Percentiles rank a stretch among this genome's conserved stretches.
phyloP scores from a whole-genome alignment of 768 basidiomycete genomes.

The Leccinellum albellum region DNA sequence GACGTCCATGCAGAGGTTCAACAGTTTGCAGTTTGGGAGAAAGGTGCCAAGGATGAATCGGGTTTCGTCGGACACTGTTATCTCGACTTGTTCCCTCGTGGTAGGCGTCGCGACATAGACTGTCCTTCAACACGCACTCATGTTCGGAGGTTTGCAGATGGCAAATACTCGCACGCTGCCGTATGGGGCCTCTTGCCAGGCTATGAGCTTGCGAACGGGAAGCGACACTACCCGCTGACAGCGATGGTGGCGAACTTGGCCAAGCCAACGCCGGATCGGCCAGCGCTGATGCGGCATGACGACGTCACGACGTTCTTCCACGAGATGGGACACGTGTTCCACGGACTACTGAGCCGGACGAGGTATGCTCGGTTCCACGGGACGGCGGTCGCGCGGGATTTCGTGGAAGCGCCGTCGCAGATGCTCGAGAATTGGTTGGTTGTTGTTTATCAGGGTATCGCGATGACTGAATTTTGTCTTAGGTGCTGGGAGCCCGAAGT shows the following conservation, averaged over 20 bases:
- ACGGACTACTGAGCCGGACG: constrained; percentile 63
- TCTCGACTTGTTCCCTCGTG: constrained; percentile 80
- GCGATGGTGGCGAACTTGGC: constrained; percentile 89
- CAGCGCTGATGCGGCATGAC: constrained; percentile 80
- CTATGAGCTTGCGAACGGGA: constrained; percentile 50
- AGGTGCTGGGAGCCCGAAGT: constrained; percentile 82
- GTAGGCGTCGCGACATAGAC: constrained; percentile 32
- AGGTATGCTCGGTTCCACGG: constrained; percentile 78
- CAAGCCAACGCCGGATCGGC: constrained; percentile 72
- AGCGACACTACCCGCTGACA: constrained; percentile 64
- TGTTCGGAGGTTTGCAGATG: constrained; percentile 34
- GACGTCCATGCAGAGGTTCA: constrained; percentile 56
- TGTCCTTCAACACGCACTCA: not conserved
- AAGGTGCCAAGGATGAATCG: constrained; percentile 61
- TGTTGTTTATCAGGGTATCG: not conserved
- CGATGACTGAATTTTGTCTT: not conserved
- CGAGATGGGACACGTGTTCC: constrained; percentile 77
- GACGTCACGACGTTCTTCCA: constrained; percentile 89
- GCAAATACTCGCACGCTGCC: constrained; percentile 80
- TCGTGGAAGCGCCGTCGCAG: constrained; percentile 87
- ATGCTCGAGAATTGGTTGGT: constrained; percentile 85
- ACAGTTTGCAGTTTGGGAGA: constrained; percentile 79
- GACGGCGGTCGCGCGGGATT: constrained; percentile 71
- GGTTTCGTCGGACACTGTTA: constrained; percentile 82
- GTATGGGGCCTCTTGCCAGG: constrained; percentile 75